Evolutionary conservation across 441 rosid species (phyloP), one percentile per base, ranked within the genome.

Genomic region (Populus hybrid): DNA sequence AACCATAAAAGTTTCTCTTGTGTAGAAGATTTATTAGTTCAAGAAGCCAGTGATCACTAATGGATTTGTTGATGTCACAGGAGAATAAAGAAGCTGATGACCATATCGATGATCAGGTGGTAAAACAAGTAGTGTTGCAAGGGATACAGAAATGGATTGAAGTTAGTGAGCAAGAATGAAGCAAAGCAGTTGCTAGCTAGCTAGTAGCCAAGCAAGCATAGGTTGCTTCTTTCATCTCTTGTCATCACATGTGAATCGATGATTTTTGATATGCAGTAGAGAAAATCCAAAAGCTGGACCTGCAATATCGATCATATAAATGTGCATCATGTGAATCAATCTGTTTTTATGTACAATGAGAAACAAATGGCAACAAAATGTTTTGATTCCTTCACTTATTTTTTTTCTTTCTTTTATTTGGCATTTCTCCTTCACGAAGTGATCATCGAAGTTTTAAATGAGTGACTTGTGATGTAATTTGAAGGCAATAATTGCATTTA

Each of bases 41-140:
- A 40, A 10, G 46, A 40, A 40, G 46, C 46, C 35, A 59, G 6
- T 40, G 46, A 40, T 61, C 65, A n/a, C 12, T 61, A 14, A 12
- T 36, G 16, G 0, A 5, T 40, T 50, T 75, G 30, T 16, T 42
- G 28, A 42, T 75, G 1, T 61, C 40, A 46, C 70, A 68, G 71
- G 71, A 88, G 90, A 79, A 79, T 79, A 87, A 81, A 64, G 85
- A 84, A 69, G 66, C 26, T 61, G 76, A 79, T 35, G 86, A 77
- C 67, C 59, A 32, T 26, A 78, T 89, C 72, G 93, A 88, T 77
- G 87, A 86, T 78, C 89, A 89, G 81, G 85, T 70, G 78, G 88
- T 92, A 82, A 82, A 87, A 79, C 88, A 88, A 67, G 91, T 86
- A 79, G 89, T 92, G 46, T 72, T 85, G 65, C 85, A 82, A 53